phyloP scores from a whole-genome alignment of 2,329 filamentous ascomycete genomes.

The Trichoderma semiorbis region DNA sequence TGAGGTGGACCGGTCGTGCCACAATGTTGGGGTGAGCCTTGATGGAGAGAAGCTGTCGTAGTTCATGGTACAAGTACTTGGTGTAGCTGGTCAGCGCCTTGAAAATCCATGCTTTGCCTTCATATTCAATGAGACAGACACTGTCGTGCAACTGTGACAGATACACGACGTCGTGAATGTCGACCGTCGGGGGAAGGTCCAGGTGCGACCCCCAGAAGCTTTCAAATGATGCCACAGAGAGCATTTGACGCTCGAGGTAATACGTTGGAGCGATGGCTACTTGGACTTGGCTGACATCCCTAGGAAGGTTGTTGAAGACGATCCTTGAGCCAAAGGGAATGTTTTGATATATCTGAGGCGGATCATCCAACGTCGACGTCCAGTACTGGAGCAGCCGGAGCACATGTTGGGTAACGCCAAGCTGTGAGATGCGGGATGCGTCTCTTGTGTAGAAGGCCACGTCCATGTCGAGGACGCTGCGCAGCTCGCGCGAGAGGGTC shows the following conservation, averaged over 20 bases:
- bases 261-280: slow-evolving; percentile 49
- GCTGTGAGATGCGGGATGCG: slow-evolving; percentile 41
- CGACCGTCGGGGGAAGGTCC: slow-evolving; percentile 44
- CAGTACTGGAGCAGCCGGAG: slow-evolving; percentile 52
- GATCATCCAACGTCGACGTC: slow-evolving; percentile 36
- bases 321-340: slow-evolving; percentile 58
- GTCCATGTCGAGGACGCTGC: slow-evolving; percentile 45
- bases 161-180: slow-evolving; percentile 49
- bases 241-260: slow-evolving; percentile 51
- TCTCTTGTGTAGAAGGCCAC: slow-evolving; percentile 56
- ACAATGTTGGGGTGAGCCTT: slow-evolving; percentile 53
- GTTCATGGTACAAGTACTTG: slow-evolving; percentile 61
- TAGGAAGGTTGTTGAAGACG: slow-evolving; percentile 49
- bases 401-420: slow-evolving; percentile 53
- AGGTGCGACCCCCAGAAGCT: slow-evolving; percentile 42
- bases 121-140: slow-evolving; percentile 51
- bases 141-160: slow-evolving; percentile 56
- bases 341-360: slow-evolving; percentile 37
- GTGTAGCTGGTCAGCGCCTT: slow-evolving; percentile 56
- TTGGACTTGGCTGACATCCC: slow-evolving; percentile 43
- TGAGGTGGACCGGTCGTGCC: slow-evolving; percentile 48
- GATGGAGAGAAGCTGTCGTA: slow-evolving; percentile 52
- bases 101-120: slow-evolving; percentile 47
- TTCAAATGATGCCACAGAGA: slow-evolving; percentile 42
- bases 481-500: slow-evolving; percentile 39